Conservation (phyloP, 441 rosid genomes). For the Arabidopsis lyrata region DNA sequence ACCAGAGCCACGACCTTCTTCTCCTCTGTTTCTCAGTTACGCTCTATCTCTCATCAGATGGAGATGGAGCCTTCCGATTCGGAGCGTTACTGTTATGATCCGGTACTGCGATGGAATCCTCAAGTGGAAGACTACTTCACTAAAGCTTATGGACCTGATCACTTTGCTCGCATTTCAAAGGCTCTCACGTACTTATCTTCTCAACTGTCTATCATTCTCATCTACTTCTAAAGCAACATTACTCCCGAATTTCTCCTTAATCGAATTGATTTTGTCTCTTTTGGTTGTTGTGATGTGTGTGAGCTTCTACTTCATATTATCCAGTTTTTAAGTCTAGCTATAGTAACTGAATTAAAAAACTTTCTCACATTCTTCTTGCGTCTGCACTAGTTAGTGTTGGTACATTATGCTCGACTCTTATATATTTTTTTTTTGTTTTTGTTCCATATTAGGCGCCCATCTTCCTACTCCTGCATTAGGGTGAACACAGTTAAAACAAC, state of each 20-base stretch:
- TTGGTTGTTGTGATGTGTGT: constrained; percentile 1
- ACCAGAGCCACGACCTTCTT: constrained; percentile 40
- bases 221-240: constrained; percentile 1
- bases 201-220: neutral
- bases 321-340: neutral
- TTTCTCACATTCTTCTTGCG: neutral
- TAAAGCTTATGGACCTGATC: constrained; percentile 79
- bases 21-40: constrained; percentile 21
- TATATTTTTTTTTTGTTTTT: neutral
- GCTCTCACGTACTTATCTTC: constrained; percentile 73
- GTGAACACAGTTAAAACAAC: constrained; percentile 80
- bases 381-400: constrained; percentile 16
- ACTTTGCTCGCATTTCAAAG: constrained; percentile 78
- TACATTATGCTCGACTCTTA: constrained; percentile 3
- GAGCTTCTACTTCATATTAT: constrained; percentile 11
- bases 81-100: constrained; percentile 82
- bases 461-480: constrained; percentile 88
- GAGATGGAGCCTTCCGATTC: constrained; percentile 69
- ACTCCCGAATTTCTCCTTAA: neutral
- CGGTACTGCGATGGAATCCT: constrained; percentile 81
- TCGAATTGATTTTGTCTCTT: neutral
- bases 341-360: neutral
- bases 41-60: constrained; percentile 7
- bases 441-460: constrained; percentile 67
- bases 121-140: constrained; percentile 80